phyloP scores from a whole-genome alignment of 2,329 filamentous ascomycete genomes.

The Diaporthe helianthi region DNA sequence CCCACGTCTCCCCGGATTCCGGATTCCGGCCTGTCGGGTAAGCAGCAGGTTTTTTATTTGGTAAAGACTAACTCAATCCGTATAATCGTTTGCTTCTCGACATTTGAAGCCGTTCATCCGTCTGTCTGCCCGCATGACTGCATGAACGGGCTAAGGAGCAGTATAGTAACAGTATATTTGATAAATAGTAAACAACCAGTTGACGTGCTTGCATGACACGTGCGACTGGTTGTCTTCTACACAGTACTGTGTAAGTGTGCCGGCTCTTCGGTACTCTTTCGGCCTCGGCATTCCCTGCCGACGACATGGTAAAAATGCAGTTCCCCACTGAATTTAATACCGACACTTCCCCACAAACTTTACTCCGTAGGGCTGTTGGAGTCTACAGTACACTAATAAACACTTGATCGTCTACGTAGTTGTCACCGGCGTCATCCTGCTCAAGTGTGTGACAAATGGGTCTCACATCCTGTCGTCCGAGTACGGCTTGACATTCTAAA shows the following conservation, averaged over 20 bases:
- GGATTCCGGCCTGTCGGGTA: conserved; percentile 1
- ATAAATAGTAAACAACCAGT: neutral
- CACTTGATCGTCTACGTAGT: too few relatives aligned
- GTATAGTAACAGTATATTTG: too few relatives aligned
- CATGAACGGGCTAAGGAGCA: too few relatives aligned
- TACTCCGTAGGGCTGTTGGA: neutral
- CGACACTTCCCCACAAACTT: conserved; percentile 7
- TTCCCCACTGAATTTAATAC: neutral
- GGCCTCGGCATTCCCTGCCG: conserved; percentile 1
- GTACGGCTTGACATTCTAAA: neutral
- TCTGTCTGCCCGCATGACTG: too few relatives aligned
- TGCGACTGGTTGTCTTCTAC: neutral
- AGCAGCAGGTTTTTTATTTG: neutral
- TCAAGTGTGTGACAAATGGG: neutral
- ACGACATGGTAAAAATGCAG: neutral
- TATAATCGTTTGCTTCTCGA: neutral
- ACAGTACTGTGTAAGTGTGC: too few relatives aligned
- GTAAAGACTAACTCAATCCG: too few relatives aligned
- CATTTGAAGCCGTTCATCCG: too few relatives aligned
- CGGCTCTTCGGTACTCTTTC: conserved; percentile 7
- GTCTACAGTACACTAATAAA: too few relatives aligned
- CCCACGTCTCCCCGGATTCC: neutral
- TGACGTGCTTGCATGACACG: neutral
- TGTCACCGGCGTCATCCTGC: neutral
- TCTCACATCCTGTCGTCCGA: neutral